Base-by-base conservation (phyloP, 257 asterid genomes). In the Nicotiana obtusifolia region DNA sequence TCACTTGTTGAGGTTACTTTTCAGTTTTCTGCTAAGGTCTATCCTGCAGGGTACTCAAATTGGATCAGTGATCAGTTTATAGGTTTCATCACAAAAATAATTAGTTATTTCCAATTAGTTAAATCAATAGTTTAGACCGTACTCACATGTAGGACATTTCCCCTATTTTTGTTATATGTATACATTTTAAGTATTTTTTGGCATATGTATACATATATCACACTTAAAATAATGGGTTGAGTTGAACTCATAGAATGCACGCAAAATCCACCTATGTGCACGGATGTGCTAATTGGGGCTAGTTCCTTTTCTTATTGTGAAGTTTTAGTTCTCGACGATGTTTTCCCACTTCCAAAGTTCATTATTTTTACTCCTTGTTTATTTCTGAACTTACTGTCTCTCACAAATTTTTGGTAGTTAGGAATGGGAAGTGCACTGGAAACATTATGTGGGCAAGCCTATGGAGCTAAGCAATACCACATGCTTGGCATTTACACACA, bases 391-490 rank as follows among this genome's bases (percentile, higher is more conserved):
- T 24, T 31, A 52, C 10, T 30, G 6, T 66, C 22, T 53, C 81
- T 28, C 79, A 71, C 60, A 5, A 62, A 20, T 28, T 78, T 81
- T 68, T 85, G 89, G 69, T 81, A 92, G 97, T 83, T 92, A 80
- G 97, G 95, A 81, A 90, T 91, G 94, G 92, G 93, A 77, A 89
- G 97, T 81, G 92, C 97, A 26, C 67, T 92, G 79, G 95, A 92
- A 82, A 92, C 94, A 4, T 81, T 87, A 30, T 90, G 95, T 54
- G 95, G 95, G 14, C 95, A 92, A 86, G 90, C 92, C 47, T 88
- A 87, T 65, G 97, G 97, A 79, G 95, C 91, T 16, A 89, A 88
- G 64, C 90, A 90, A 33, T 84, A 87, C 85, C 90, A 81, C 56
- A 85, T 87, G 93, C 88, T 91, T 10, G 89, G 93, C 15, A 76